Base-by-base conservation (phyloP, 257 asterid genomes). In the Capsicum baccatum region DNA sequence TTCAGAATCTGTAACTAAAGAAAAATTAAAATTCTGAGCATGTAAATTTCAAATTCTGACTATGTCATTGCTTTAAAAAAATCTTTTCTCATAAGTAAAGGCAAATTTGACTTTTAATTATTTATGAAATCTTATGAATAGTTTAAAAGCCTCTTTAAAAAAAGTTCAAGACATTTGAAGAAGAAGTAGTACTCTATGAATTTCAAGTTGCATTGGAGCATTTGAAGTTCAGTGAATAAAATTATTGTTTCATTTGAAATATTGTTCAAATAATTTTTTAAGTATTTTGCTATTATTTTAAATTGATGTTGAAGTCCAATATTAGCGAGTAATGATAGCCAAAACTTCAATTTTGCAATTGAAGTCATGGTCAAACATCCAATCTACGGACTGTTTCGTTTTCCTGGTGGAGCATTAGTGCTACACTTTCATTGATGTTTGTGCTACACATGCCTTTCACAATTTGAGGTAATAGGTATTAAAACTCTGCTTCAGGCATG, bases 301-400 rank as follows among this genome's bases (percentile, higher is more conserved):
- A 9, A 70, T 70, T 69, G 26, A 42, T 39, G 47, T 7, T 10
- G 6, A 47, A 71, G 39, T n/a, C 26, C 42, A 44, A 47, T 47
- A 47, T 47, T 12, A 26, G 15, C n/a, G 19, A 47, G 35, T 17
- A 71, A 17, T 71, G 79, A 71, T 47, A 37, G 8, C 58, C 37
- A 71, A n/a, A 67, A 47, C 39, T 71, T n/a, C 17, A 70, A n/a
- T 44, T 44, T 47, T 47, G 80, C 80, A n/a, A 73, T 19, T 47
- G 9, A 47, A 73, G 42, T 47, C 80, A 47, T n/a, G 17, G 42
- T 21, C 80, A 47, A 73, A 19, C n/a, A 48, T 58, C 33, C 35
- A 47, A n/a, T 21, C 14, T 47, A 47, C 17, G 19, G 10, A 50
- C 26, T 21, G 42, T 21, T 74, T 74, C 21, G 13, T 52, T 21